Base-by-base conservation (phyloP, 1,284 basidiomycete genomes). In the Coniophora puteana region DNA sequence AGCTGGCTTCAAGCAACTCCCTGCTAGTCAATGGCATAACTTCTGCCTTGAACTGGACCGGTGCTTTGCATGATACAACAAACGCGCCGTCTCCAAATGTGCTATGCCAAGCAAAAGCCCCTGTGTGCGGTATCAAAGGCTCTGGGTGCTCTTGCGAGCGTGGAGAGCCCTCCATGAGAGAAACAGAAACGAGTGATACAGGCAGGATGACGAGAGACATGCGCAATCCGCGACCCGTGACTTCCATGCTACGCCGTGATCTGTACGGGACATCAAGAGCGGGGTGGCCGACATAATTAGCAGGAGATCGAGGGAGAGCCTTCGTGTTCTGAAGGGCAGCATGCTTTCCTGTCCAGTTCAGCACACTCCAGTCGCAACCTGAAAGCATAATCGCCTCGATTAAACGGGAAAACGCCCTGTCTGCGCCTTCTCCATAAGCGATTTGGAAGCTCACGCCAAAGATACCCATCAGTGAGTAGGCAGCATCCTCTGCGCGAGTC, bases 401-500 rank as follows among this genome's bases (percentile, higher is more conserved):
- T 21, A 35, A 21, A 13, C 33, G 17, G n/a, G n/a, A 14, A 20
- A 35, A 35, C 17, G 33, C 33, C 17, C 33, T 20, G 14, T 35
- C 17, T 20, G 33, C 33, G 18, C n/a, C n/a, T n/a, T n/a, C n/a
- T n/a, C n/a, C n/a, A n/a, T n/a, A n/a, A n/a, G n/a, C n/a, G n/a
- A n/a, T 20, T 20, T 35, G 33, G 17, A 35, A 13, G 33, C 10
- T 35, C 6, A 35, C 14, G 16, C 23, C 33, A 20, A 35, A 35
- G 21, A 35, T 35, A 8, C 33, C 33, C n/a, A 35, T 18, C 17
- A 35, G 33, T 8, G n/a, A 35, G 14, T 35, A 35, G 8, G 33
- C 33, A 13, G 20, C 23, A 14, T 35, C 33, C 20, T 35, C 33
- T 10, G 23, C 21, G 8, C 33, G 17, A 8, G 33, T 35, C 7